These are phyloP conservation scores for Monsonia emarginata DNA, from an alignment of 441 rosid genomes.

Conservation along the genomic window DNA sequence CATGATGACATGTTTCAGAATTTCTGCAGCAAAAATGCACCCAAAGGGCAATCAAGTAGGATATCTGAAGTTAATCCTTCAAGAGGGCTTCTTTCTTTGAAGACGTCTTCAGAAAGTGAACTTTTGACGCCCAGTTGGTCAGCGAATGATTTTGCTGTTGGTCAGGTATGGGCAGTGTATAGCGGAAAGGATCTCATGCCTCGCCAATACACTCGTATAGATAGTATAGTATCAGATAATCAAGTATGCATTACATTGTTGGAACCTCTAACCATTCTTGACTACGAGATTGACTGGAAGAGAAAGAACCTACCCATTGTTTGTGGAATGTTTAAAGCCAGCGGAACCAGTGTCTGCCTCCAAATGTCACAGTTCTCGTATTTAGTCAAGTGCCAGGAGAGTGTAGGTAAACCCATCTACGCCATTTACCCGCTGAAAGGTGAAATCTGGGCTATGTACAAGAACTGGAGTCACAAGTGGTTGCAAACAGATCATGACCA, in stretches of 20 bases:
- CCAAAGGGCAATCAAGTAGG: background rate
- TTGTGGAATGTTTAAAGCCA: conserved; percentile 18
- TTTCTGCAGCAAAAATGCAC: conserved; percentile 5
- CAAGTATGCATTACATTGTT: conserved; percentile 15
- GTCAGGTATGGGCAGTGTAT: conserved; percentile 23
- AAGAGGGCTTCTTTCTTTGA: conserved; percentile 3
- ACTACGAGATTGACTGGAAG: conserved; percentile 19
- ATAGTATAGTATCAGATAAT: conserved; percentile 10
- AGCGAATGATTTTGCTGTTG: conserved; percentile 3
- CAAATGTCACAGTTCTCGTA: conserved; percentile 15
- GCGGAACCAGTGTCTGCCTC: conserved; percentile 14
- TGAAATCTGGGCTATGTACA: conserved; percentile 23
- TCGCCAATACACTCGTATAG: conserved; percentile 12
- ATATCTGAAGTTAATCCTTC: background rate
- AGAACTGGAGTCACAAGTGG: conserved; percentile 18
- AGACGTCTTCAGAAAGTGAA: background rate
- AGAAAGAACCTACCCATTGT: conserved; percentile 15
- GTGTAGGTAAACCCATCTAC: conserved; percentile 9
- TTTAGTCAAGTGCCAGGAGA: conserved; percentile 13
- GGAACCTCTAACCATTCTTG: conserved; percentile 18
- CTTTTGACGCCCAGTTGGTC: conserved; percentile 17
- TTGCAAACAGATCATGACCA: background rate
- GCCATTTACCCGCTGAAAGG: conserved; percentile 20
- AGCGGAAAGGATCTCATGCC: conserved; percentile 18
- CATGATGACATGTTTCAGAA: conserved; percentile 19